Evolutionary conservation across 768 basidiomycete species (phyloP), one percentile per base, ranked within the genome.

Genomic region (Suillus tomentosus): DNA sequence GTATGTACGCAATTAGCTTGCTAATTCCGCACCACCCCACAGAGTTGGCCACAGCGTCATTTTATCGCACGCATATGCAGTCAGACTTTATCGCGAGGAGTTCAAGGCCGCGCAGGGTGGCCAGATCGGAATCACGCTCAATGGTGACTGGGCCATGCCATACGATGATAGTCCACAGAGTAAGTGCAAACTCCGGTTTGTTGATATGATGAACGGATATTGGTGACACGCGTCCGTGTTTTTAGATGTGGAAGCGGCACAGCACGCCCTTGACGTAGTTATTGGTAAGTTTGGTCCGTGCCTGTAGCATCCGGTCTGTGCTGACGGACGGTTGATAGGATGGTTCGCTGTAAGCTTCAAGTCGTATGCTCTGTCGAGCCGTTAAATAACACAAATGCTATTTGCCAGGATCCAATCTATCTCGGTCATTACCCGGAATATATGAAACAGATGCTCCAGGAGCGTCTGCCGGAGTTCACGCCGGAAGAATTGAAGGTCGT

Each of bases 91-190:
- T 71, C 85, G 88, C 36, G 82, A 86, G 36, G 75, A 87, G 59
- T 92, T 85, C 81, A 87, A 90, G 75, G 67, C 80, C 4, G 73
- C 65, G 1, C 89, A 91, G 72, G 79, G 82, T 11, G 92, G 90
- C 27, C 77, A 81, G 67, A 89, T 92, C 68, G 90, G 90, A n/a
- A 91, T 93, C 70, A 92, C 91, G 0, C 79, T 92, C 53, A 91
- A 91, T 68, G 87, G 89, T 13, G 88, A 90, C 72, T 91, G 87
- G 88, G 80, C 84, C 39, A 85, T 88, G 73, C 90, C 91, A 9
- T 92, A 86, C 65, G 88, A 91, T 67, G 82, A 89, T 66, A 80
- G 74, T 47, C 85, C 84, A 11, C 85, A 87, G 70, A 91, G 91
- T 91, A 71, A 68, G 87, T 47, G 39, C 51, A 48, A 47, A 11